Percentiles rank a stretch among this genome's conserved stretches.
phyloP scores from a whole-genome alignment of 352 stramenopile species.

The Globisporangium parvum region DNA sequence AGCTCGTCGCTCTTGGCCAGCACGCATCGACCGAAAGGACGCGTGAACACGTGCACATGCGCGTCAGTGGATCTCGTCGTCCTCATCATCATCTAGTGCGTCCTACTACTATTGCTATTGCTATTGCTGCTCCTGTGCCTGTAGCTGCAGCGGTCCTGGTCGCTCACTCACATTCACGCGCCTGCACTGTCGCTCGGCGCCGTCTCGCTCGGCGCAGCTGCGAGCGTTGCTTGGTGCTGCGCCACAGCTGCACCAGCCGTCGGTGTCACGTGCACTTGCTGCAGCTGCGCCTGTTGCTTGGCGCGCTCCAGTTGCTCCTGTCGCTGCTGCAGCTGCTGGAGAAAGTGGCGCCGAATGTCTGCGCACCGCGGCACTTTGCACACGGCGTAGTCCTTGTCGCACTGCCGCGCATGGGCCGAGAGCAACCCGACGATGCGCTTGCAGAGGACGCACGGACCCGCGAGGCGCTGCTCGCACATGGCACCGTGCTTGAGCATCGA shows the following conservation, averaged over 20 bases:
- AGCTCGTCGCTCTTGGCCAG: no score
- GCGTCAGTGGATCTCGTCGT: no score
- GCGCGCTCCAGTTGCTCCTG: conserved; percentile 16
- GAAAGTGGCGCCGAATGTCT: conserved; percentile 80
- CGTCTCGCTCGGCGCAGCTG: no score
- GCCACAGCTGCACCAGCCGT: no score
- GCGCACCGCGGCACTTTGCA: conserved; percentile 84
- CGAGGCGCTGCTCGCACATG: conserved; percentile 76
- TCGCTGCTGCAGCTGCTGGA: conserved; percentile 72
- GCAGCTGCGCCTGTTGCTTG: background rate
- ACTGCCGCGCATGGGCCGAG: conserved; percentile 74
- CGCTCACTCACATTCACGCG: no score
- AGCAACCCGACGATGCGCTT: conserved; percentile 83
- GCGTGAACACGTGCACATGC: no score
- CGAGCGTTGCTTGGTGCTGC: background rate
- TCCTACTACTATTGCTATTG: no score
- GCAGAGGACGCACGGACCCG: conserved; percentile 77
- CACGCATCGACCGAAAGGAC: no score
- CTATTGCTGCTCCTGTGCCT: no score
- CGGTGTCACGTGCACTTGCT: background rate
- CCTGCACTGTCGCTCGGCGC: no score
- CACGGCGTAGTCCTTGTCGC: conserved; percentile 62
- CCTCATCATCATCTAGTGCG: no score
- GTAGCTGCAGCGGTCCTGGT: no score
- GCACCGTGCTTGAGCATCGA: conserved; percentile 88